Base-by-base conservation (phyloP, 345 rosid species). In the Euclidium syriacum region DNA sequence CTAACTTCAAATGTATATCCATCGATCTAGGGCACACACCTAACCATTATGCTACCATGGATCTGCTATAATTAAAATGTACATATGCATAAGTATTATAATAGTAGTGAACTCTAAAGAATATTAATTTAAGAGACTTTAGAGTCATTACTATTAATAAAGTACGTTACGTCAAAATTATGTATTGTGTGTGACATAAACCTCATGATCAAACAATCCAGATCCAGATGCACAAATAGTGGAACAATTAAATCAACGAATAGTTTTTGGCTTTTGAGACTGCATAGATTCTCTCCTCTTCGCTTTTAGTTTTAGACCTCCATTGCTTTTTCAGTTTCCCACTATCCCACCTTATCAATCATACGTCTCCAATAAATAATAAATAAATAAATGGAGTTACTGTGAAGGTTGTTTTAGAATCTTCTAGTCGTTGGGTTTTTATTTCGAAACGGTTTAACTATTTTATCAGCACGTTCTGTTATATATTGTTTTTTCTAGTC, bases 211-310 rank as follows among this genome's bases (percentile, higher is more conserved):
- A 30, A 54, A 22, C 60, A 8, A 35, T 55, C 27, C 25, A 5
- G 16, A 35, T 55, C 27, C 25, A 5, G 16, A 17, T 41, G 12
- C 7, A 18, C 7, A 41, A 30, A 42, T 10, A 24, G 36, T 48
- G 18, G 44, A 44, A 24, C 27, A 53, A 23, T 17, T 65, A 32
- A 7, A 65, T 42, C 33, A 23, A 42, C 19, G 35, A 32, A 26
- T 43, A 32, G 43, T 65, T 11, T 24, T 64, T 34, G 40, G 42
- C 25, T 38, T 54, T 26, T 14, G 19, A 52, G 52, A 62, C 48
- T 27, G 27, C 1, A 49, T 18, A 36, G 52, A 52, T 64, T 52
- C 52, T 40, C 25, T 42, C 18, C 15, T 29, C 51, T 20, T 30
- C 20, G 60, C 33, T 64, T 64, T 40, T 38, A 49, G 49, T 26